These are phyloP conservation scores for Lactifluus piperatus DNA, from an alignment of 768 basidiomycete species.

Conservation along the genomic window DNA sequence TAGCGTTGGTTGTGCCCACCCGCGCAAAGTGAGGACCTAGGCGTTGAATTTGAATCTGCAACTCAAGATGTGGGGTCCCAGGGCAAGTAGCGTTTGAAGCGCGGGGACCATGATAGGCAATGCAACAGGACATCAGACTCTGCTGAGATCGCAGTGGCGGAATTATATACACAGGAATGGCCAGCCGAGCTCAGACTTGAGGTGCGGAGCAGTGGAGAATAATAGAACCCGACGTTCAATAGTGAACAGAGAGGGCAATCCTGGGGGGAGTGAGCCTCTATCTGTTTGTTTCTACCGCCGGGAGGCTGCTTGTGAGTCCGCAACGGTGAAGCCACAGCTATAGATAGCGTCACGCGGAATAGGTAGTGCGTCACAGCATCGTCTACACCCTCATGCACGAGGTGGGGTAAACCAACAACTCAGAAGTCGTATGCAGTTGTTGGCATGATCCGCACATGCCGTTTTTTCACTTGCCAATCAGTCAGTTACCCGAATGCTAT, in stretches of 20 bases:
- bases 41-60: background rate
- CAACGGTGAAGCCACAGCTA: background rate
- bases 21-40: background rate
- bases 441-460: too few relatives aligned
- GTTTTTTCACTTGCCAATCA: too few relatives aligned
- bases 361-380: background rate
- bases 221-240: too few relatives aligned
- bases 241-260: too few relatives aligned
- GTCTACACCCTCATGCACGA: background rate
- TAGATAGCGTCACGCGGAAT: background rate
- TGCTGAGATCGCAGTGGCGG: background rate
- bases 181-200: background rate
- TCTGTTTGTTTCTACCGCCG: background rate
- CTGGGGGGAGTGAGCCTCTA: too few relatives aligned
- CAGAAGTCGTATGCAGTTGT: background rate
- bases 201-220: background rate
- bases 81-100: background rate
- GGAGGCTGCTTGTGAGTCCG: background rate
- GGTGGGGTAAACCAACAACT: too few relatives aligned
- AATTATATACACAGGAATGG: background rate
- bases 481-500: too few relatives aligned
- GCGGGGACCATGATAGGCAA: background rate
- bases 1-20: background rate
- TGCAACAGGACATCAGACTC: background rate
- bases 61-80: background rate